phyloP scores from a whole-genome alignment of 192 early-diverging fungal genomes.

The Entomortierella beljakovae region DNA sequence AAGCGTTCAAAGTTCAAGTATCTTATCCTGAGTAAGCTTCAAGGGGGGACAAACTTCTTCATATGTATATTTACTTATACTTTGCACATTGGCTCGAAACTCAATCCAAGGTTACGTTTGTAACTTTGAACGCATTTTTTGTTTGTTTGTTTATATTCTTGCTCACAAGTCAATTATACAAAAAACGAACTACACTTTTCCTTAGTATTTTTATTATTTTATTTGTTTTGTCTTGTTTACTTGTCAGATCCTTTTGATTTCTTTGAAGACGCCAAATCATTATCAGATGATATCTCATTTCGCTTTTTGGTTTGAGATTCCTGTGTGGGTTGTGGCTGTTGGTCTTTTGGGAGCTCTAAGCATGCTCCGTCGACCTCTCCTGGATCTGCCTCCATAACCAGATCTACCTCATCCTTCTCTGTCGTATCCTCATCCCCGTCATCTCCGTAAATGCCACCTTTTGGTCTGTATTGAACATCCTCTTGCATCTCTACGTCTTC shows the following conservation, averaged over 20 bases:
- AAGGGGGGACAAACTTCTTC: neutral
- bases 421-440: conserved; percentile 16
- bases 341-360: conserved; percentile 44
- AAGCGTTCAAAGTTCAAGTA: conserved; percentile 10
- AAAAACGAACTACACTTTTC: too few relatives aligned
- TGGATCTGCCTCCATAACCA: conserved; percentile 53
- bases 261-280: conserved; percentile 6
- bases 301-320: conserved; percentile 24
- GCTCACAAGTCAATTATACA: too few relatives aligned
- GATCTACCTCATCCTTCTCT: conserved; percentile 47
- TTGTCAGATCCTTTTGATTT: conserved; percentile 41
- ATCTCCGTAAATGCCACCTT: conserved; percentile 34
- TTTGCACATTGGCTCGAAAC: neutral
- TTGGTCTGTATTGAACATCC: conserved; percentile 12
- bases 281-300: conserved; percentile 20
- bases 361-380: conserved; percentile 50
- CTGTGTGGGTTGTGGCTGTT: neutral
- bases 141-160: neutral
- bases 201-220: too few relatives aligned
- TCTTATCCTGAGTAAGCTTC: conserved; percentile 8
- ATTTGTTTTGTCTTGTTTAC: too few relatives aligned
- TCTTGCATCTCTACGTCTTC: conserved; percentile 4
- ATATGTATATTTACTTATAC: neutral
- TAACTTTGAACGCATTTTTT: conserved; percentile 10
- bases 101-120: conserved; percentile 17